Evolutionary conservation across 2,329 filamentous ascomycete species (phyloP).

Genomic region (Colletotrichum sp.): DNA sequence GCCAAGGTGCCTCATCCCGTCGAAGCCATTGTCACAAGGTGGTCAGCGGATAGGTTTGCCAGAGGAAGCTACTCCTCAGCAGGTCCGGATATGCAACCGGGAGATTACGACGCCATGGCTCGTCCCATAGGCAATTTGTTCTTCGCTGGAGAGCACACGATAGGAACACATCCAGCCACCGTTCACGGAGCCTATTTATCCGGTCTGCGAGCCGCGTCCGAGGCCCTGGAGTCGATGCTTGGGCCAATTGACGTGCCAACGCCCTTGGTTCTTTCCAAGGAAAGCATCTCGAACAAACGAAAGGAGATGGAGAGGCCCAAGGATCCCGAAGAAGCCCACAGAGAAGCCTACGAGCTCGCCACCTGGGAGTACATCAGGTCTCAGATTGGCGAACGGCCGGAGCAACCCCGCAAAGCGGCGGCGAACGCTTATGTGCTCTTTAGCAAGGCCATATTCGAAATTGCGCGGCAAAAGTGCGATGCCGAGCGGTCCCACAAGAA

Average conservation of each 20-base stretch:
- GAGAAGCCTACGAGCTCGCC: conserved; percentile 62
- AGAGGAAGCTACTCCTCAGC: conserved; percentile 95
- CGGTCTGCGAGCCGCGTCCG: conserved; percentile 85
- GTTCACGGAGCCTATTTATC: conserved; percentile 97
- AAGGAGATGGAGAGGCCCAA: conserved; percentile 51
- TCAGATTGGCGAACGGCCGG: conserved; percentile 75
- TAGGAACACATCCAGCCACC: conserved; percentile 92
- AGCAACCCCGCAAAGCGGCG: conserved; percentile 73
- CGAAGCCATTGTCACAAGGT: conserved; percentile 89
- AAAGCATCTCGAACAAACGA: conserved; percentile 59
- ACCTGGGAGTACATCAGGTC: conserved; percentile 56
- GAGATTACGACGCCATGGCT: conserved; percentile 94
- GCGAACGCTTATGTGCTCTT: conserved; percentile 90
- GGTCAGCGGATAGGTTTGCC: conserved; percentile 91
- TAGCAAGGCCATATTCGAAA: conserved; percentile 79
- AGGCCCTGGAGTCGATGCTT: conserved; percentile 80
- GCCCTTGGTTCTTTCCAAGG: conserved; percentile 75
- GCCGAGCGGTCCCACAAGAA: conserved; percentile 67
- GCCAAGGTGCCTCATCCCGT: conserved; percentile 74
- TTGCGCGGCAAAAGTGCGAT: conserved; percentile 64
- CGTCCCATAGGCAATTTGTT: conserved; percentile 83
- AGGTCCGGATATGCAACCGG: conserved; percentile 78
- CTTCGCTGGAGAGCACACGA: conserved; percentile 97
- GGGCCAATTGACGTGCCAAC: conserved; percentile 80
- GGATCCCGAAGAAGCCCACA: conserved; percentile 55